Evolutionary conservation across 768 basidiomycete species (phyloP).

Genomic region (Phallus indusiatus): DNA sequence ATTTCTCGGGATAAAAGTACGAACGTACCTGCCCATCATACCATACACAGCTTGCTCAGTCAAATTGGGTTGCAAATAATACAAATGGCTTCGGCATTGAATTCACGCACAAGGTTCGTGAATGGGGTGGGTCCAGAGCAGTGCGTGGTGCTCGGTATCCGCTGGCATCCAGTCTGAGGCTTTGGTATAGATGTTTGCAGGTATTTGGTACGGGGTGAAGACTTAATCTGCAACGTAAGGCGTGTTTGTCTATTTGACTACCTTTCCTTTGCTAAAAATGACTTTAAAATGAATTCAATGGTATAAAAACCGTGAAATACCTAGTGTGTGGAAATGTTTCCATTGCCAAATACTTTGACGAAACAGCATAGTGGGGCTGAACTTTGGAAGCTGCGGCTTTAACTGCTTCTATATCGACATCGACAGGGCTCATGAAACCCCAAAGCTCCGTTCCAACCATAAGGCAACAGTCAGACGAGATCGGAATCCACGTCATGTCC

Average conservation of each 20-base stretch:
- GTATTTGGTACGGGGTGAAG: neutral
- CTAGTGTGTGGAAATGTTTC: conserved; percentile 42
- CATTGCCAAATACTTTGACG: conserved; percentile 34
- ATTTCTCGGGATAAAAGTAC: neutral
- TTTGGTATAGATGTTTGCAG: neutral
- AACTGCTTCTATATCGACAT: conserved; percentile 29
- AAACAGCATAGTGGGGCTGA: conserved; percentile 53
- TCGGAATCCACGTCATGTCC: conserved; percentile 50
- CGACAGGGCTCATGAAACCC: conserved; percentile 42
- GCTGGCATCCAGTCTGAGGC: neutral
- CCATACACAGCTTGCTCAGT: conserved; percentile 51
- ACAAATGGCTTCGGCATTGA: conserved; percentile 40
- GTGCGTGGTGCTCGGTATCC: neutral
- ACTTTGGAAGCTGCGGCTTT: conserved; percentile 36
- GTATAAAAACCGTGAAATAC: conserved; percentile 19
- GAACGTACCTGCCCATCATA: conserved; percentile 23
- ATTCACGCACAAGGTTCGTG: conserved; percentile 23
- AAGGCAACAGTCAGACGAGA: conserved; percentile 42
- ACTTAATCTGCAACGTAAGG: conserved; percentile 9
- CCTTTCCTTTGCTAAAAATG: conserved; percentile 30
- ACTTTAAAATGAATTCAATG: neutral
- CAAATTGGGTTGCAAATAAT: conserved; percentile 49
- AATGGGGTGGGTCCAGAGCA: neutral
- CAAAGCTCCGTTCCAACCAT: conserved; percentile 41
- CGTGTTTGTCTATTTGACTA: conserved; percentile 19